These are phyloP conservation scores for Dactylella cylindrospora DNA, from an alignment of 2,329 filamentous ascomycete species.

Conservation along the genomic window DNA sequence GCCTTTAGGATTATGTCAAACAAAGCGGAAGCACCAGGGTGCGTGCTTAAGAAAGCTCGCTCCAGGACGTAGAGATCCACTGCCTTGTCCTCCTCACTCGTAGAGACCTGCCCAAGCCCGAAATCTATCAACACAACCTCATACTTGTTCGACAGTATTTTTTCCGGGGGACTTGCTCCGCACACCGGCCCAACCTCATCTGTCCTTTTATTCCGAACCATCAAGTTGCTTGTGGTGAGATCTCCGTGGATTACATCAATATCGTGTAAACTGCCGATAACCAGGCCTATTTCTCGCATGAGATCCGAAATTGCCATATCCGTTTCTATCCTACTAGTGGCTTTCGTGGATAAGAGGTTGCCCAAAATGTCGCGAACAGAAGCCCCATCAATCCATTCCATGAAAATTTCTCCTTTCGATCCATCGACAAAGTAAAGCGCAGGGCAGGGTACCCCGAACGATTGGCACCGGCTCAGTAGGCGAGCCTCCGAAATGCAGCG, in stretches of 20 bases:
- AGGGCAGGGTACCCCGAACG: conserved; percentile 79
- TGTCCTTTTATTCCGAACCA: conserved; percentile 62
- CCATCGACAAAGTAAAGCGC: conserved; percentile 72
- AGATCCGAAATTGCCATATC: conserved; percentile 62
- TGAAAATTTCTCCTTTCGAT: conserved; percentile 70
- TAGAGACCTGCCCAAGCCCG: conserved; percentile 77
- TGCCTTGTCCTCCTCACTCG: conserved; percentile 86
- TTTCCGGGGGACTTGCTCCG: background rate
- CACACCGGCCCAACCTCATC: conserved; percentile 46
- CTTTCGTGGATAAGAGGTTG: conserved; percentile 59
- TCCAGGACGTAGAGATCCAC: conserved; percentile 97
- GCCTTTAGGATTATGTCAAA: conserved; percentile 72
- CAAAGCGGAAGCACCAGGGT: conserved; percentile 77
- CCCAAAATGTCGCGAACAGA: conserved; percentile 72
- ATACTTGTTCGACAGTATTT: background rate
- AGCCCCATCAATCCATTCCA: conserved; percentile 79
- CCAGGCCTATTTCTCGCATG: conserved; percentile 69
- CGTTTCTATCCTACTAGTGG: conserved; percentile 51
- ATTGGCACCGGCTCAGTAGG: conserved; percentile 74
- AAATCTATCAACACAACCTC: conserved; percentile 93
- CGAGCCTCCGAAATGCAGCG: conserved; percentile 86
- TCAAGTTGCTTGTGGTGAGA: conserved; percentile 95
- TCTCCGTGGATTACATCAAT: conserved; percentile 92
- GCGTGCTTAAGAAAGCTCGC: conserved; percentile 89
- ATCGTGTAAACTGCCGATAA: conserved; percentile 75